Percentiles rank a stretch among this genome's conserved stretches.
These are phyloP conservation scores for Trichosanthes truncata DNA, from an alignment of 306 rosid genomes.

Conservation along the genomic window DNA sequence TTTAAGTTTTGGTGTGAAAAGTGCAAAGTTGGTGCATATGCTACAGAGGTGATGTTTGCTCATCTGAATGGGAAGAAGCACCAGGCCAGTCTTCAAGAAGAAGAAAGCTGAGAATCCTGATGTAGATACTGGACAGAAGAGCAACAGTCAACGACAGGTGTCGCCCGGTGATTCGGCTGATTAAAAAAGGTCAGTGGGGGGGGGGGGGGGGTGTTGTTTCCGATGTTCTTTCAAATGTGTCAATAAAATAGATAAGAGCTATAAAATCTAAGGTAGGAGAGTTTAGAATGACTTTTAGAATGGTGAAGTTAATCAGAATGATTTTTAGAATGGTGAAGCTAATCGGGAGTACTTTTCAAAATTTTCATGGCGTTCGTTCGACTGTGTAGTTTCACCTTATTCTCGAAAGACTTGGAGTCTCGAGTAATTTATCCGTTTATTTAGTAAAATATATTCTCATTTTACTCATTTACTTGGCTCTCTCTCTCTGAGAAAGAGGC, in stretches of 20 bases:
- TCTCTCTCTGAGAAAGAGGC: too few relatives aligned
- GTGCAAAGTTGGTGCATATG: constrained; percentile 26
- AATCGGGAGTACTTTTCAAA: too few relatives aligned
- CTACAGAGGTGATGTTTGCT: constrained; percentile 17
- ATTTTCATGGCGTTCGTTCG: too few relatives aligned
- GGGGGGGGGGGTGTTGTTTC: not conserved
- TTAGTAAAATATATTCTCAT: too few relatives aligned
- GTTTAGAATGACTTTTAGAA: not conserved
- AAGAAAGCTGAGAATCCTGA: constrained; percentile 4
- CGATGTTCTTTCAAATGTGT: not conserved
- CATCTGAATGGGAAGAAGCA: constrained; percentile 45
- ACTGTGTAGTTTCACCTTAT: too few relatives aligned
- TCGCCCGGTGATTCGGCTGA: not conserved
- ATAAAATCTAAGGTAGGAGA: not conserved
- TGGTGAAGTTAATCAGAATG: not conserved
- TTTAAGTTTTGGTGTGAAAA: constrained; percentile 31
- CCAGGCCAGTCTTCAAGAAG: not conserved
- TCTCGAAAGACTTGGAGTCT: too few relatives aligned
- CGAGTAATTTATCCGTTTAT: too few relatives aligned
- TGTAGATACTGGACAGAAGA: constrained; percentile 5
- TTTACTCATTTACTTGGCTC: too few relatives aligned
- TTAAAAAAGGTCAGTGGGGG: not conserved
- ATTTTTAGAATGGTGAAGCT: too few relatives aligned
- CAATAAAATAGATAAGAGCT: not conserved
- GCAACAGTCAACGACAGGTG: not conserved